Evolutionary conservation across 768 basidiomycete genomes (phyloP).

Genomic region (Trametes cinnabarina): DNA sequence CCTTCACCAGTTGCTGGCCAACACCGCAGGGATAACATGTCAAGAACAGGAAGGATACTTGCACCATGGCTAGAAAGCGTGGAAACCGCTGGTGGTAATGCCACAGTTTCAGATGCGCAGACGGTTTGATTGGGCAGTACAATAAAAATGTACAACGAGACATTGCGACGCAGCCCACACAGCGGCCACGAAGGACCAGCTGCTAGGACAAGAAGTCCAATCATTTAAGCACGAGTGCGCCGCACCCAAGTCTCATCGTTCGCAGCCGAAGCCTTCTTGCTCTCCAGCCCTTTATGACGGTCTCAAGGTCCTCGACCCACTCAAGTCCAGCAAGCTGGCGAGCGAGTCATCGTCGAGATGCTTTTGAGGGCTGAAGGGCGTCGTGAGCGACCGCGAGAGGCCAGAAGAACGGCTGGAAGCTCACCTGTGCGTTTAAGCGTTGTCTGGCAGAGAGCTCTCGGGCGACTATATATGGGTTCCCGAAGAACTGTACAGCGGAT

Average conservation of each 20-base stretch:
- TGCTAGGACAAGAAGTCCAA: constrained; percentile 39
- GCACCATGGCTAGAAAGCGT: too few relatives aligned
- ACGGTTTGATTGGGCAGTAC: too few relatives aligned
- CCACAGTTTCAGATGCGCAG: too few relatives aligned
- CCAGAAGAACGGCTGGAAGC: constrained; percentile 22
- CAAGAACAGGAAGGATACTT: too few relatives aligned
- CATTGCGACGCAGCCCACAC: constrained; percentile 81
- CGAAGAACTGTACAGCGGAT: constrained; percentile 35
- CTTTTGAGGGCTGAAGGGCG: constrained; percentile 62
- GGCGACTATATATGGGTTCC: constrained; percentile 23
- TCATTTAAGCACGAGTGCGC: constrained; percentile 41
- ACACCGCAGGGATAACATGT: too few relatives aligned
- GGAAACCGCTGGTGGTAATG: too few relatives aligned
- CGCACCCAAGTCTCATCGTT: constrained; percentile 91
- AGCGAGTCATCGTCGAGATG: constrained; percentile 85
- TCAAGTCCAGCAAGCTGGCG: constrained; percentile 61
- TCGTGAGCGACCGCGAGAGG: constrained; percentile 20
- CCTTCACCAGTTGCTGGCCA: too few relatives aligned
- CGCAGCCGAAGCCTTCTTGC: constrained; percentile 33
- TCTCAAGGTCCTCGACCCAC: constrained; percentile 85
- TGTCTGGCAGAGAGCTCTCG: constrained; percentile 28
- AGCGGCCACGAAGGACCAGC: constrained; percentile 62
- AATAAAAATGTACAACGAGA: constrained; percentile 75
- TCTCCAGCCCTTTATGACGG: constrained; percentile 84
- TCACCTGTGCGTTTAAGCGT: constrained; percentile 67